Percentiles rank a stretch among this genome's conserved stretches.
Conservation (phyloP, 306 rosid species). For the Casuarina equisetifolia region DNA sequence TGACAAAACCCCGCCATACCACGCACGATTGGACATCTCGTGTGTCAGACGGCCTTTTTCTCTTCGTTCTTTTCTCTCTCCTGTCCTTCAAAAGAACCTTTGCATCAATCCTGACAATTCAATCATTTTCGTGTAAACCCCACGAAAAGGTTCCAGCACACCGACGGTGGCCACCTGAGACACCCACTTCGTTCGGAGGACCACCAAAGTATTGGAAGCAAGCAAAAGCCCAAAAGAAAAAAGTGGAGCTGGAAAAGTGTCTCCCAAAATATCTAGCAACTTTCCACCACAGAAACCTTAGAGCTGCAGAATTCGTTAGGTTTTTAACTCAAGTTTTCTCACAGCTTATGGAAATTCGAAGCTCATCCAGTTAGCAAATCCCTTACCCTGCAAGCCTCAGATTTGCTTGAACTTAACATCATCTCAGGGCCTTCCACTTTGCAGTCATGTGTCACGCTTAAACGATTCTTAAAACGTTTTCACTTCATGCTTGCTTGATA, state of each 20-base stretch:
- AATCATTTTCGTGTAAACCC: slow-evolving; percentile 4
- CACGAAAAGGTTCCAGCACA: background rate
- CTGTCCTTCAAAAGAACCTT: no score
- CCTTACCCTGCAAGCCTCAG: background rate
- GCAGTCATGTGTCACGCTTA: no score
- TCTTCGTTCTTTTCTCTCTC: background rate
- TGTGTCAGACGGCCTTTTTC: background rate
- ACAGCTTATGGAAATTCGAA: no score
- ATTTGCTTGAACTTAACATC: background rate
- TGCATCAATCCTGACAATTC: background rate
- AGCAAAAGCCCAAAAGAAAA: background rate
- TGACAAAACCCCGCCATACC: no score
- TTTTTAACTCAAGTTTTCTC: no score
- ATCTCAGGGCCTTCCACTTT: no score
- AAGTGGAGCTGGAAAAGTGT: background rate
- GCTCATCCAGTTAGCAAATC: background rate
- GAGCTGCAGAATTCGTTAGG: no score
- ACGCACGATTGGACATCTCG: no score
- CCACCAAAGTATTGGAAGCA: background rate
- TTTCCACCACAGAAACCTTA: background rate
- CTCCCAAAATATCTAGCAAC: background rate
- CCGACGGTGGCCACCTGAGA: no score
- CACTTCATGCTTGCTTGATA: no score
- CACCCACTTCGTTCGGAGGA: background rate
- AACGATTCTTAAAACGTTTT: background rate